Evolutionary conservation across 495 filamentous ascomycete species (phyloP).

Genomic region (Neurospora sp.): DNA sequence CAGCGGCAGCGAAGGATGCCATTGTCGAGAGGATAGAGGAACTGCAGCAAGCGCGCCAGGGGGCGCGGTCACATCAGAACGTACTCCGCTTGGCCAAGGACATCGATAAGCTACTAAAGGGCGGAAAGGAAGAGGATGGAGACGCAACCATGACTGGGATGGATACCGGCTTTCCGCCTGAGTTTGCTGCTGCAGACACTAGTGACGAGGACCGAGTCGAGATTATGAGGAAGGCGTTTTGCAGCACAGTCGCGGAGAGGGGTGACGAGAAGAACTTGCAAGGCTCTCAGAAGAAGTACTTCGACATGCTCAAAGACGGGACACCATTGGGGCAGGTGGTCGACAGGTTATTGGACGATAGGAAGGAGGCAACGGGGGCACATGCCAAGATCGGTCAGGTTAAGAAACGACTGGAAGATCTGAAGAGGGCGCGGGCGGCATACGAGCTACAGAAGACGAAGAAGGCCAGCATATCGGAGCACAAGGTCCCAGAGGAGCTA

Average conservation of each 20-base stretch:
- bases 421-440: constrained; percentile 31
- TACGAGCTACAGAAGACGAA: constrained; percentile 30
- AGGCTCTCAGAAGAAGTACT: constrained; percentile 27
- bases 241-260: constrained; percentile 6
- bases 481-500: constrained; percentile 16
- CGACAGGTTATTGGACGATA: constrained; percentile 25
- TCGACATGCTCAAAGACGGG: constrained; percentile 27
- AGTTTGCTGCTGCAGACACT: constrained; percentile 15
- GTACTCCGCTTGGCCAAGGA: constrained; percentile 6
- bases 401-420: constrained; percentile 28
- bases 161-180: neutral
- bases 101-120: constrained; percentile 15
- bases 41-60: constrained; percentile 3
- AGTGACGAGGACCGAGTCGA: constrained; percentile 6
- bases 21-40: constrained; percentile 19
- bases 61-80: neutral
- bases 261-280: constrained; percentile 10
- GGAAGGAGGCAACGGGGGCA: constrained; percentile 20
- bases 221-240: constrained; percentile 27
- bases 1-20: neutral
- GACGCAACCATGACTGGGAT: constrained; percentile 1
- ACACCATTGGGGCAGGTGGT: constrained; percentile 27
- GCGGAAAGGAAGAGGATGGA: neutral
- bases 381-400: constrained; percentile 25
- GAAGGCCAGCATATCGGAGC: constrained; percentile 18